Percentiles rank a stretch among this genome's conserved stretches.
phyloP scores from a whole-genome alignment of 2,329 filamentous ascomycete genomes.

The Shiraia sp. region DNA sequence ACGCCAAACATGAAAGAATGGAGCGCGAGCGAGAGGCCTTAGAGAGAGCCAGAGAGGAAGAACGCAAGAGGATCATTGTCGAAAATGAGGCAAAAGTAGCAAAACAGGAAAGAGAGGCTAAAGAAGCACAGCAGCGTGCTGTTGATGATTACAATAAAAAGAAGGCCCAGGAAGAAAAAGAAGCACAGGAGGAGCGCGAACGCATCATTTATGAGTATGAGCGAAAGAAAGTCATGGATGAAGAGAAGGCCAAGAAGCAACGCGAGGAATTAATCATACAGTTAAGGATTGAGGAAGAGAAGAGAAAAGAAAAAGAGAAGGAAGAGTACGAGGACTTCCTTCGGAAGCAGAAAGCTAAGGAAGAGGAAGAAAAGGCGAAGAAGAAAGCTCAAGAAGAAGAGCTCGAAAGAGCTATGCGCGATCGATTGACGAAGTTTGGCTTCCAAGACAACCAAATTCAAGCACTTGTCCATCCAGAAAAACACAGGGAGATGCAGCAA shows the following conservation, averaged over 20 bases:
- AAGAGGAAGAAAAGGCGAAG: conserved; percentile 47
- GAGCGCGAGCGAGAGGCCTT: conserved; percentile 29
- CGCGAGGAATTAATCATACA: conserved; percentile 45
- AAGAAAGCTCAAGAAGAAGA: conserved; percentile 46
- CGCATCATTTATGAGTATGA: conserved; percentile 43
- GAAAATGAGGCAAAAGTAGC: conserved; percentile 34
- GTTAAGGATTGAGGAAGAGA: conserved; percentile 46
- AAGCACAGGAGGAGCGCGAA: conserved; percentile 34
- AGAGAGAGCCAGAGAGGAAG: conserved; percentile 30
- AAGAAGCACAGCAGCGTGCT: conserved; percentile 35
- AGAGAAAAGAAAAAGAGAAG: conserved; percentile 48
- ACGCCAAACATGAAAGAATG: conserved; percentile 33
- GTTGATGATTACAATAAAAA: conserved; percentile 41
- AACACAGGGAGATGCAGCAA: conserved; percentile 44
- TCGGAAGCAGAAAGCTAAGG: conserved; percentile 46
- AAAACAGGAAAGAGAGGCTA: conserved; percentile 36
- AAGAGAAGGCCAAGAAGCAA: conserved; percentile 39
- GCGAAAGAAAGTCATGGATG: conserved; percentile 41
- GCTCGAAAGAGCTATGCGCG: conserved; percentile 52
- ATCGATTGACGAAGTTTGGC: conserved; percentile 49
- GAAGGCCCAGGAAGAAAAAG: conserved; percentile 36
- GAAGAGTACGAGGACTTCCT: conserved; percentile 48
- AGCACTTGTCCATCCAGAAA: conserved; percentile 52
- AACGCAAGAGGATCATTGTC: conserved; percentile 32
- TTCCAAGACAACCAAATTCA: conserved; percentile 55